These are phyloP conservation scores for Phaeotremella skinneri DNA, from an alignment of 768 basidiomycete species.

Conservation along the genomic window DNA sequence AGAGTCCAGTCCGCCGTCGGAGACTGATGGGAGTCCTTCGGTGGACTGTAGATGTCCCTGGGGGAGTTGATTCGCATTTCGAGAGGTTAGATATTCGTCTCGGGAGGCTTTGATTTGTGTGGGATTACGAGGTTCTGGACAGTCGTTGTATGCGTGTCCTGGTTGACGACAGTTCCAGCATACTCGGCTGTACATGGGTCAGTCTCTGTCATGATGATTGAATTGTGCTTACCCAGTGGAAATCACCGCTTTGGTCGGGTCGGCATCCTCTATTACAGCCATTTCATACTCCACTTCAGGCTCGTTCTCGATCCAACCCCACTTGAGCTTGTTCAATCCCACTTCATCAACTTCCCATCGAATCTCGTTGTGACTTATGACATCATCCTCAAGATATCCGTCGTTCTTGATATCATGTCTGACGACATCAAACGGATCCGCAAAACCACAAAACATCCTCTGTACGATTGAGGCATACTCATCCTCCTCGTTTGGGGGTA, in stretches of 20 bases:
- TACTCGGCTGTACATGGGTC: constrained; percentile 14
- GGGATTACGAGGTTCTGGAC: constrained; percentile 34
- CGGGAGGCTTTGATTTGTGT: constrained; percentile 24
- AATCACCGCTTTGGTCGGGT: background rate
- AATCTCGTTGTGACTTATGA: background rate
- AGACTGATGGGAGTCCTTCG: background rate
- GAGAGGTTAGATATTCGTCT: constrained; percentile 9
- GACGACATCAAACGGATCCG: constrained; percentile 2
- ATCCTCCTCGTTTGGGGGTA: constrained; percentile 18
- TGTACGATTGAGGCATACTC: constrained; percentile 16
- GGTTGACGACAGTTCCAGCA: constrained; percentile 40
- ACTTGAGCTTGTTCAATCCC: background rate
- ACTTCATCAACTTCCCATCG: constrained; percentile 1
- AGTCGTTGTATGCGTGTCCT: constrained; percentile 27
- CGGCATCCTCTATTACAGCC: background rate
- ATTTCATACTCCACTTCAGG: background rate
- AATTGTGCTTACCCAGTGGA: background rate
- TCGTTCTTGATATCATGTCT: no score
- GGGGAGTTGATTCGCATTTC: constrained; percentile 15
- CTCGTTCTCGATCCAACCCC: constrained; percentile 6
- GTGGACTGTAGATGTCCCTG: background rate
- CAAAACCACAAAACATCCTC: constrained; percentile 20
- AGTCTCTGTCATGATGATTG: background rate
- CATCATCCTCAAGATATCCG: background rate
- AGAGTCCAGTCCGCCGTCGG: background rate